phyloP scores from a whole-genome alignment of 225 moss, liverwort and hornwort species.

The Pseudisothecium myosuroides region DNA sequence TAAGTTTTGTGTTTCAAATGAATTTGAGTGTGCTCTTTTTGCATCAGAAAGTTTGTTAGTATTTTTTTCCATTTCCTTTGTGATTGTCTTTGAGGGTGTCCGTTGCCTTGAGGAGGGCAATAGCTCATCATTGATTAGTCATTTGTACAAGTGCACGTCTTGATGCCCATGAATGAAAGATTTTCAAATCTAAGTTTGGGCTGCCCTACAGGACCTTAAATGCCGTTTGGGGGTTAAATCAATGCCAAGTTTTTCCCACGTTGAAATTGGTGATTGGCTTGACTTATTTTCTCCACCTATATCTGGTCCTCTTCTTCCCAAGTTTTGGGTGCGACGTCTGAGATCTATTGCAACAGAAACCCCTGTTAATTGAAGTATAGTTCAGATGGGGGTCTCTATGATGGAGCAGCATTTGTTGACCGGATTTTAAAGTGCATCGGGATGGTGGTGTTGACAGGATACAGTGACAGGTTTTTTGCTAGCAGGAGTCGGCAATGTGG shows the following conservation, averaged over 20 bases:
- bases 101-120: neutral
- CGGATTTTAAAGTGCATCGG: neutral
- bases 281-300: neutral
- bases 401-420: neutral
- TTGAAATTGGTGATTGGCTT: neutral
- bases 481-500: constrained; percentile 94
- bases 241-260: neutral
- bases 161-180: neutral
- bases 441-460: constrained; percentile 49
- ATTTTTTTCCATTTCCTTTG: neutral
- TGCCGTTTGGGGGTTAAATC: neutral
- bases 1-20: neutral
- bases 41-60: neutral
- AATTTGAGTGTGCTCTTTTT: neutral
- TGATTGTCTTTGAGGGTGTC: neutral
- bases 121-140: neutral
- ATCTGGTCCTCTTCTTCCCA: neutral
- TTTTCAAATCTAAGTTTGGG: neutral
- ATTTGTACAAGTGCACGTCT: neutral
- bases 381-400: neutral
- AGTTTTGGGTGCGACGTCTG: neutral
- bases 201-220: neutral
- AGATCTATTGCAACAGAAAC: neutral
- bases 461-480: constrained; percentile 90
- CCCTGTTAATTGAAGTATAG: neutral